phyloP scores from a whole-genome alignment of 257 asterid genomes.

The Craterostigma plantagineum region DNA sequence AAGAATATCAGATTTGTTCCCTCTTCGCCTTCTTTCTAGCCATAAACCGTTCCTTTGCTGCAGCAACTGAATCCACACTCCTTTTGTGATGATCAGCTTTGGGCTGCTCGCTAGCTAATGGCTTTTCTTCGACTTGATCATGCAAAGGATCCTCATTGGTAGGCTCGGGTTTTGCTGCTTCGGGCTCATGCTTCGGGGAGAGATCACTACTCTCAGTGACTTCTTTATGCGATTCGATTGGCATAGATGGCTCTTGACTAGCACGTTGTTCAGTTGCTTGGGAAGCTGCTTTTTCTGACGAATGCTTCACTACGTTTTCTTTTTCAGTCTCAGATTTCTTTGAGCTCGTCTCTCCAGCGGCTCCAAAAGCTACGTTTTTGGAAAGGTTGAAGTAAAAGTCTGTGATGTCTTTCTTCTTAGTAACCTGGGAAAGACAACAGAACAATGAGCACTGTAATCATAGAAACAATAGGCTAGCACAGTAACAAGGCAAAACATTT shows the following conservation, averaged over 20 bases:
- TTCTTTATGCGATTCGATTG: conserved; percentile 13
- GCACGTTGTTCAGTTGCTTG: conserved; percentile 10
- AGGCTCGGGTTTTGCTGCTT: conserved; percentile 13
- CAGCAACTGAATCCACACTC: conserved; percentile 3
- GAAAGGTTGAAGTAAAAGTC: conserved; percentile 69
- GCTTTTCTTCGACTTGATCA: conserved; percentile 8
- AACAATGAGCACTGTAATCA: not conserved
- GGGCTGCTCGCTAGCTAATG: not conserved
- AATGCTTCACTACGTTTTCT: conserved; percentile 16
- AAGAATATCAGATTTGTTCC: too few relatives aligned
- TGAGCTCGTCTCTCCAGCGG: conserved; percentile 29
- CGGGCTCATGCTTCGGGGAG: conserved; percentile 23
- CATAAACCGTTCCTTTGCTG: conserved; percentile 10
- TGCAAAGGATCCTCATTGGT: conserved; percentile 18
- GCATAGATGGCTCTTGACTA: conserved; percentile 19
- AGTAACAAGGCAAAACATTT: too few relatives aligned
- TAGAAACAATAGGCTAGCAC: not conserved
- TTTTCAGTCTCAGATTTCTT: conserved; percentile 22
- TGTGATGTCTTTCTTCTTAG: conserved; percentile 63
- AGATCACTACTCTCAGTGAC: conserved; percentile 13
- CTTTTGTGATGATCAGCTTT: conserved; percentile 20
- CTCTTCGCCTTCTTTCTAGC: conserved; percentile 61
- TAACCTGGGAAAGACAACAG: conserved; percentile 29
- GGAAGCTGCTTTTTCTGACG: conserved; percentile 19
- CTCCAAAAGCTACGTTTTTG: conserved; percentile 44